phyloP scores from a whole-genome alignment of 768 basidiomycete species.

The Dacryopinax primogenitus region DNA sequence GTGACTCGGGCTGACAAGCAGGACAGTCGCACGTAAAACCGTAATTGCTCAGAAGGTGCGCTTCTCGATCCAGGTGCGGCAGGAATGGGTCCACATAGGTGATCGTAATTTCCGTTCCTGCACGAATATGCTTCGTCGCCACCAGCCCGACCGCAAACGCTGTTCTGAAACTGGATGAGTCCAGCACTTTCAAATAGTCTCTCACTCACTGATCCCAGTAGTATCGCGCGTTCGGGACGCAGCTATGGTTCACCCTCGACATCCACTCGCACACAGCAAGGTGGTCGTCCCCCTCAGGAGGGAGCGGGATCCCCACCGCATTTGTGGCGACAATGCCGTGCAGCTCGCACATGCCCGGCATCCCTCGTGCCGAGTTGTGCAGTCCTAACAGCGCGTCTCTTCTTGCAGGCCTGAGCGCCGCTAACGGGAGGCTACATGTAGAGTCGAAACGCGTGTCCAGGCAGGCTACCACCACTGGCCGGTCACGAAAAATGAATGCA shows the following conservation, averaged over 20 bases:
- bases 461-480: conserved; percentile 2
- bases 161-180: neutral
- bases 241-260: conserved; percentile 13
- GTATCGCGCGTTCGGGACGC: conserved; percentile 11
- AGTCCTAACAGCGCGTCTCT: neutral
- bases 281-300: neutral
- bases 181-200: neutral
- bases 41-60: conserved; percentile 5
- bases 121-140: conserved; percentile 9
- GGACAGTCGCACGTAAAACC: conserved; percentile 13
- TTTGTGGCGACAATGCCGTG: conserved; percentile 2
- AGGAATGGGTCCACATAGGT: conserved; percentile 13
- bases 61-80: neutral
- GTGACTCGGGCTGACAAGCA: neutral
- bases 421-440: neutral
- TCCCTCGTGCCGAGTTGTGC: neutral
- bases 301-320: conserved; percentile 5
- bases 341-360: conserved; percentile 8
- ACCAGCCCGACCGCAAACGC: conserved; percentile 10
- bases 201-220: conserved; percentile 11
- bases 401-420: neutral
- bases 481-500: conserved; percentile 4
- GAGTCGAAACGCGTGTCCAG: neutral
- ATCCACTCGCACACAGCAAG: conserved; percentile 8
- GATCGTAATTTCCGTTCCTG: conserved; percentile 13